phyloP scores from a whole-genome alignment of 2,329 filamentous ascomycete species.

The Ophiostoma piceae region DNA sequence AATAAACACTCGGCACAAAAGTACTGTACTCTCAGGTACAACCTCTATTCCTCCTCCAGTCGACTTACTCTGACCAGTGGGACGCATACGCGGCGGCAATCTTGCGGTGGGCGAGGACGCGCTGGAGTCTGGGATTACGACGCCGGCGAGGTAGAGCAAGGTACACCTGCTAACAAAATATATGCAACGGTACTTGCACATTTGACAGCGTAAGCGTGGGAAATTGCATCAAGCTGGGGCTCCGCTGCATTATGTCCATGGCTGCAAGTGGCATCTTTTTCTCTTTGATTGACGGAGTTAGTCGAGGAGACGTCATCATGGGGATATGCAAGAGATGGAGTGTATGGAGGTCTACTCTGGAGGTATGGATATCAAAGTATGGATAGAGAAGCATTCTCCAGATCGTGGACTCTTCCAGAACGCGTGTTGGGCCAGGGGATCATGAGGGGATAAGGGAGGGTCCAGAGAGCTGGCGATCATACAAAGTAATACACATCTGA shows the following conservation, averaged over 20 bases:
- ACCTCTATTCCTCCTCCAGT: no score
- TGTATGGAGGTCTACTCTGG: no score
- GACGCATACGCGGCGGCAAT: conserved; percentile 13
- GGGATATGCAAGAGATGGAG: background rate
- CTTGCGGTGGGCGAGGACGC: background rate
- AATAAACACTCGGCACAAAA: background rate
- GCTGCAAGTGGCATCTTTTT: background rate
- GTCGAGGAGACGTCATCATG: background rate
- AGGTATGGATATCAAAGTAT: background rate
- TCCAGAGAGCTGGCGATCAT: background rate
- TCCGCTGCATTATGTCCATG: background rate
- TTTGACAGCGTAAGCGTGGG: background rate
- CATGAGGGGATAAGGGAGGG: background rate
- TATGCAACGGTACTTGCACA: background rate
- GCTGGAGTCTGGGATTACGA: background rate
- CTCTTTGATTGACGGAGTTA: background rate
- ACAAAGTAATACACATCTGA: no score
- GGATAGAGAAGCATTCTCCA: conserved; percentile 10
- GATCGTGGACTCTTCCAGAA: conserved; percentile 6
- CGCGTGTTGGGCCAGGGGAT: background rate
- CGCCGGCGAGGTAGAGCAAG: background rate
- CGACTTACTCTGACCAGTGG: background rate
- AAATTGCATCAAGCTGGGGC: background rate
- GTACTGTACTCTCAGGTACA: background rate
- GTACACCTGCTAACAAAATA: background rate